Evolutionary conservation across 2,329 filamentous ascomycete genomes (phyloP), one percentile per base, ranked within the genome.

Genomic region (Aspergillus fischeri): DNA sequence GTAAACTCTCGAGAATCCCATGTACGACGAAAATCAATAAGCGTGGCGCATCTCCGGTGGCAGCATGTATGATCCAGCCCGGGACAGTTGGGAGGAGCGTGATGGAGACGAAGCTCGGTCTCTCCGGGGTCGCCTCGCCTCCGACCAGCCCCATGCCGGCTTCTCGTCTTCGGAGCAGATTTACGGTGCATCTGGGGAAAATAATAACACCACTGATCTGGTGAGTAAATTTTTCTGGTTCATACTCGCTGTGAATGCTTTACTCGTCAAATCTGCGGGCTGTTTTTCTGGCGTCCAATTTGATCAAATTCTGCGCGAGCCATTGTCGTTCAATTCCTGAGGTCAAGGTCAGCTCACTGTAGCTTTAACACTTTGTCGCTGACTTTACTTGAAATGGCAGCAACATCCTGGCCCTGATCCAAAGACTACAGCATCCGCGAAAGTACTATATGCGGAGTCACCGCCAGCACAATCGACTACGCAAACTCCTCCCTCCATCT

Each of bases 11-110:
- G 3, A 45, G 28, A 24, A 17, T 45, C 41, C 14, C 20, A 55
- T 42, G 56, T 56, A 51, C 32, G 54, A 61, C 24, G 49, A 59
- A 42, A 51, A 44, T 25, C 48, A 48, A 17, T 47, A 21, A 52
- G 28, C 51, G 48, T 41, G 47, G 50, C 35, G 53, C 42, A 24
- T 53, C 55, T 27, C 52, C 51, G 29, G 54, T 55, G 49, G 55
- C 52, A 59, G 51, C 27, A 67, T 63, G 63, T 67, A 65, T 47
- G 63, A 65, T 63, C 61, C 62, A 47, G 65, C 65, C 54, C 65
- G 65, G 58, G 65, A 67, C 59, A 56, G 48, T 42, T 66, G 65
- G 65, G 65, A 61, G 49, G 59, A 55, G 21, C 53, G 49, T 45
- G 35, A 44, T 28, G 49, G 42, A 42, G 44, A 58, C 47, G 51